phyloP scores from a whole-genome alignment of 1,139 yeast species.

The Kazachstania sp. region DNA sequence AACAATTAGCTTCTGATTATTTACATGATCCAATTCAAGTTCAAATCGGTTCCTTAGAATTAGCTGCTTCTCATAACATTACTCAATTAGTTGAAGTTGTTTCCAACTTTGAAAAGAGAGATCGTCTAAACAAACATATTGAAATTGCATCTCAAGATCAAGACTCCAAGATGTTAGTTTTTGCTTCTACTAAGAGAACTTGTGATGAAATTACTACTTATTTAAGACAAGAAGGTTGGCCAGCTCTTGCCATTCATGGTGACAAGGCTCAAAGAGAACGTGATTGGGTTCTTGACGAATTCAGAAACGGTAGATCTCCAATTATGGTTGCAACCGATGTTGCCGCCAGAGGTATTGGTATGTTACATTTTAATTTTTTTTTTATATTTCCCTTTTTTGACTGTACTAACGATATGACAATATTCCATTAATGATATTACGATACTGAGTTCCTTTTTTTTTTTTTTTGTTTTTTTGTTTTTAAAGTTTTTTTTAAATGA shows the following conservation, averaged over 20 bases:
- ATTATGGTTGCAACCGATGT: constrained; percentile 99
- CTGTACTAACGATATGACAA: constrained; percentile 6
- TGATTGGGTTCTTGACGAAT: constrained; percentile 95
- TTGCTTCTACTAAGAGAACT: constrained; percentile 92
- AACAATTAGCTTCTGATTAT: constrained; percentile 84
- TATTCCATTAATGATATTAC: constrained; percentile 2
- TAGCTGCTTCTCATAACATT: constrained; percentile 93
- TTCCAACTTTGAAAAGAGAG: constrained; percentile 89
- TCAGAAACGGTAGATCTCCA: constrained; percentile 85
- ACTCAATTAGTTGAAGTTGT: constrained; percentile 89
- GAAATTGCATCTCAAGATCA: constrained; percentile 74
- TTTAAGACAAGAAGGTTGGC: constrained; percentile 97
- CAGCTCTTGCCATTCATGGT: constrained; percentile 98
- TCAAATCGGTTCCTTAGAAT: constrained; percentile 88
- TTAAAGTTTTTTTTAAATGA: no score
- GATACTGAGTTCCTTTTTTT: background rate
- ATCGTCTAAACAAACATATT: constrained; percentile 75
- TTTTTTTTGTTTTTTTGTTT: constrained; percentile 7
- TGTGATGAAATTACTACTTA: constrained; percentile 92
- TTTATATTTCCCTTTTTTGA: constrained; percentile 7
- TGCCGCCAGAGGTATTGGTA: constrained; percentile 99
- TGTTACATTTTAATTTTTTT: constrained; percentile 43
- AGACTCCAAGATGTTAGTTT: constrained; percentile 71
- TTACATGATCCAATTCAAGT: constrained; percentile 92
- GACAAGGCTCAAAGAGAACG: constrained; percentile 97